phyloP scores from a whole-genome alignment of 1,139 yeast genomes.

The Blastobotrys arbuscula region DNA sequence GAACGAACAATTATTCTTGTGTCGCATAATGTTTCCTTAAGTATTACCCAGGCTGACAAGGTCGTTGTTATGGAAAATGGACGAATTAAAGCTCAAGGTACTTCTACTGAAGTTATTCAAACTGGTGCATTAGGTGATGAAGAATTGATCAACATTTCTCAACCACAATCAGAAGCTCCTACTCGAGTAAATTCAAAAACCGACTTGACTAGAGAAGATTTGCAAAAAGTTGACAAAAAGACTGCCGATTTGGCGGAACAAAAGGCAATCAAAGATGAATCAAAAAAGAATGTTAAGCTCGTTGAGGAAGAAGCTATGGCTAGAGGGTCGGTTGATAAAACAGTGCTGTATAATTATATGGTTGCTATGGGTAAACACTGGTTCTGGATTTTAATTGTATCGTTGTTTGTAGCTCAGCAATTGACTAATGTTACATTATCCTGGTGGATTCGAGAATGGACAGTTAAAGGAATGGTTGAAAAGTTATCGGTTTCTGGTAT shows the following conservation, averaged over 20 bases:
- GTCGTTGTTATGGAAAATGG: conserved; percentile 84
- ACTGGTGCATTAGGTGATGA: conserved; percentile 75
- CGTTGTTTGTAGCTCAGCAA: conserved; percentile 53
- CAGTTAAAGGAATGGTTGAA: conserved; percentile 28
- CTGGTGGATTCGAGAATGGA: conserved; percentile 86
- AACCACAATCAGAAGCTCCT: conserved; percentile 55
- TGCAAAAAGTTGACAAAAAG: conserved; percentile 29
- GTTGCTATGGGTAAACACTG: conserved; percentile 56
- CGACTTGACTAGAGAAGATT: conserved; percentile 21
- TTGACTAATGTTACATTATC: conserved; percentile 56
- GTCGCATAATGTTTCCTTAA: conserved; percentile 88
- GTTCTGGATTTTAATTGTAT: conserved; percentile 45
- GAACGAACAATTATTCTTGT: conserved; percentile 86
- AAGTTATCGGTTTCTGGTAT: background rate
- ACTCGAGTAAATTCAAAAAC: conserved; percentile 42
- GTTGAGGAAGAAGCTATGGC: conserved; percentile 78
- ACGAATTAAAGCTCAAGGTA: conserved; percentile 66
- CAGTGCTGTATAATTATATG: conserved; percentile 65
- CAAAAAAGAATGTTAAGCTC: conserved; percentile 29
- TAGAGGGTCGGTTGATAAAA: conserved; percentile 69
- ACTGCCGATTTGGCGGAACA: conserved; percentile 29
- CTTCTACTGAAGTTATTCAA: conserved; percentile 65
- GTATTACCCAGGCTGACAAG: conserved; percentile 73
- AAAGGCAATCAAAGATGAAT: conserved; percentile 8
- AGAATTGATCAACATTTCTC: conserved; percentile 65